Base-by-base conservation (phyloP, 2,329 filamentous ascomycete genomes). In the Hypoxylon rubiginosum region DNA sequence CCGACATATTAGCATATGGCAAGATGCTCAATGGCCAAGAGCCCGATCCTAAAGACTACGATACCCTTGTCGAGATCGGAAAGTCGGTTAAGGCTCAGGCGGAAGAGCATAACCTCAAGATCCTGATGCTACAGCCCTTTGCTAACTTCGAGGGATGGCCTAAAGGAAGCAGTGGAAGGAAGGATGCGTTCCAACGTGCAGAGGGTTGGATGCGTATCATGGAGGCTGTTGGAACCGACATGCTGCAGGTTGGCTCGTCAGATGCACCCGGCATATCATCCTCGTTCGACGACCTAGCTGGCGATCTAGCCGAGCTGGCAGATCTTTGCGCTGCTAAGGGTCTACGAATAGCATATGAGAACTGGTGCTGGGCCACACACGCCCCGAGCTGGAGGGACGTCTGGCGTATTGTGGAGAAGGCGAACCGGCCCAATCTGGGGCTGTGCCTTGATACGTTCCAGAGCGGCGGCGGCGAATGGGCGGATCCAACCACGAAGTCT, bases 361-460 rank as follows among this genome's bases (percentile, higher is more conserved):
- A 94, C 74, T 94, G 91, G 91, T 93, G 91, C 78, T 94, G 91
- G 92, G 89, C 89, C 0, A 92, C 91, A 0, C 86, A 88, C 52
- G 90, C 91, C 0, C 86, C 89, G 0, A 83, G 80, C 0, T 95
- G 91, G 92, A 86, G 85, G 68, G 84, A 89, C 52, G 89, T 90
- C 0, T 94, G 90, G 90, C 80, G 86, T 1, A 89, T 94, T 11
- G 89, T 92, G 3, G 74, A 85, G 67, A 82, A 82, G 48, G 90
- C 89, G 1, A 80, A 92, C 69, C 79, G 88, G 2, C 81, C 83
- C 0, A 94, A 94, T 66, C 82, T 93, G 10, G 91, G 92, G 0
- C 80, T 94, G 0, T 94, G 91, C 70, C 84, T 95, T 1, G 91
- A 95, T 71, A 94, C 91, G 0, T 94, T 94, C 79, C 91, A 94